phyloP scores from a whole-genome alignment of 352 stramenopile genomes.

The Globisporangium sylvaticum region DNA sequence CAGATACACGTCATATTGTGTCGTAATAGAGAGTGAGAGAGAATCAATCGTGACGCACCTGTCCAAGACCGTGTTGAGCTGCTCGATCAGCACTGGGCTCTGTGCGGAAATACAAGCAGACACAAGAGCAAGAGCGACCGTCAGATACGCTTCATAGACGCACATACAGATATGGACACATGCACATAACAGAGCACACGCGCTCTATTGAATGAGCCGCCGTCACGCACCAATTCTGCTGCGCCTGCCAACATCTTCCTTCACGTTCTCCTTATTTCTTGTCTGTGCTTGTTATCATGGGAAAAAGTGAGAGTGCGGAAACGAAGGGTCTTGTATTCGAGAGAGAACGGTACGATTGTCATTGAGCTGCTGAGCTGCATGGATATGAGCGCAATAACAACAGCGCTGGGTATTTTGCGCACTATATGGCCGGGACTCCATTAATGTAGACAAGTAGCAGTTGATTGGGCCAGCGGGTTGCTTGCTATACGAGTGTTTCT shows the following conservation, averaged over 20 bases:
- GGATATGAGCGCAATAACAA: neutral
- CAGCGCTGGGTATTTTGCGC: no score
- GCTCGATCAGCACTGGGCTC: slow-evolving; percentile 59
- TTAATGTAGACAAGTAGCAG: no score
- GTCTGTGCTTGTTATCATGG: slow-evolving; percentile 1
- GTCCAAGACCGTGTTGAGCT: slow-evolving; percentile 56
- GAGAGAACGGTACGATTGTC: neutral
- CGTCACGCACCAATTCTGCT: slow-evolving; percentile 14
- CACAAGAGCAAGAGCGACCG: neutral
- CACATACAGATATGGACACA: neutral
- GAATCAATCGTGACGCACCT: slow-evolving; percentile 22
- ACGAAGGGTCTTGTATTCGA: slow-evolving; percentile 4
- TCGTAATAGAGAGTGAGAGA: neutral
- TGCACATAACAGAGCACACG: neutral
- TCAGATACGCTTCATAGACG: neutral
- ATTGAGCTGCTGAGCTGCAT: neutral
- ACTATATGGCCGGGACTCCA: no score
- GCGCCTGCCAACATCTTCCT: slow-evolving; percentile 11
- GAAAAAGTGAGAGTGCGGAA: neutral
- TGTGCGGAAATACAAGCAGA: slow-evolving; percentile 14
- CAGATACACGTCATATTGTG: no score
- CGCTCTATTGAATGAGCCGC: neutral
- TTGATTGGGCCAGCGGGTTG: no score
- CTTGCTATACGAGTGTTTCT: slow-evolving; percentile 10
- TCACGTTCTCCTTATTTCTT: neutral